These are phyloP conservation scores for Parietichytrium sp. DNA, from an alignment of 108 stramenopile species.

Conservation along the genomic window DNA sequence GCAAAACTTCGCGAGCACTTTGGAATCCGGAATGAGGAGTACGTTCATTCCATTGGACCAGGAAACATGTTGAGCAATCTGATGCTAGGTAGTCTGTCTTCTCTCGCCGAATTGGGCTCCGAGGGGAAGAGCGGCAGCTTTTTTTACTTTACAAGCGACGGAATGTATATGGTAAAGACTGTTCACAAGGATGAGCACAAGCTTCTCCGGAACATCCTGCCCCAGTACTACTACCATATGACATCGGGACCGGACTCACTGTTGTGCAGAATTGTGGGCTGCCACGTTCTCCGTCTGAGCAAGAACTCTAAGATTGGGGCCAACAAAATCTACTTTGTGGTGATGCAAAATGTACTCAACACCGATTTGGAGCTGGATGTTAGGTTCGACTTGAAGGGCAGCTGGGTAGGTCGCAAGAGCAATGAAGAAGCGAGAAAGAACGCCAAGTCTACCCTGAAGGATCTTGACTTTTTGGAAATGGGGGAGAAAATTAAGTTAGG, in stretches of 20 bases:
- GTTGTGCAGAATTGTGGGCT: conserved; percentile 8
- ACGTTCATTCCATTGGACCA: conserved; percentile 26
- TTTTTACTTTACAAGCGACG: conserved; percentile 96
- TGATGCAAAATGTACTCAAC: conserved; percentile 86
- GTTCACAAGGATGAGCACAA: conserved; percentile 94
- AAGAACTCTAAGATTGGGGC: conserved; percentile 57
- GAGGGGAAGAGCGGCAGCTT: conserved; percentile 84
- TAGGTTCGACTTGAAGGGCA: conserved; percentile 90
- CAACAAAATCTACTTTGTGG: conserved; percentile 87
- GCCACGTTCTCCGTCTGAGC: background rate
- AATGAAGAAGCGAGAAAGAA: conserved; percentile 56
- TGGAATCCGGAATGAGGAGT: conserved; percentile 18
- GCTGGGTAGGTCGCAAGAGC: conserved; percentile 66
- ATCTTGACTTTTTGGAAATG: conserved; percentile 70
- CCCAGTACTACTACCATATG: conserved; percentile 92
- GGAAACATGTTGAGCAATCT: conserved; percentile 33
- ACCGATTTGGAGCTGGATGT: conserved; percentile 68
- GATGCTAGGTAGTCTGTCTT: conserved; percentile 37
- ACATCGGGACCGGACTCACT: conserved; percentile 62
- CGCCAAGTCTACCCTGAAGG: conserved; percentile 69
- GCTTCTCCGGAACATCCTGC: conserved; percentile 80
- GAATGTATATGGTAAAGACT: conserved; percentile 89
- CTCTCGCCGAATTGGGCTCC: conserved; percentile 14
- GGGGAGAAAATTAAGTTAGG: conserved; percentile 61
- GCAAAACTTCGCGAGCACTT: conserved; percentile 27